Evolutionary conservation across 2,329 filamentous ascomycete genomes (phyloP).

Genomic region (Sporothrix globosa): DNA sequence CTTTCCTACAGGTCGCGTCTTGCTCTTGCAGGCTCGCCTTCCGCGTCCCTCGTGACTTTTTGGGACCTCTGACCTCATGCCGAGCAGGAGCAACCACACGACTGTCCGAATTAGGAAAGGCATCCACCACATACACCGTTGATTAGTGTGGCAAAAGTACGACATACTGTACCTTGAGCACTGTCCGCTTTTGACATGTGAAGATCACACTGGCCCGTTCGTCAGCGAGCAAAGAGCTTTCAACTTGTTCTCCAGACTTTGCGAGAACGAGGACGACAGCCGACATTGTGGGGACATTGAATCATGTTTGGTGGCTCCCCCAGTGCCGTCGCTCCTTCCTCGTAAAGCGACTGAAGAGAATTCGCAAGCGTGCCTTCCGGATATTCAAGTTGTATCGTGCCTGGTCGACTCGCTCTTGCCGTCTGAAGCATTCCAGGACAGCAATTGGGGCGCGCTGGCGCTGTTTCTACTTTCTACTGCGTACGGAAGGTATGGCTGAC

Average conservation of each 20-base stretch:
- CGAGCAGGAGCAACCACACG: not conserved
- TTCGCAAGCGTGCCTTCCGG: not conserved
- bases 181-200: slow-evolving; percentile 28
- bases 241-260: slow-evolving; percentile 12
- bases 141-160: not conserved
- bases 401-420: not conserved
- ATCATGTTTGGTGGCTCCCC: not conserved
- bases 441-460: not conserved
- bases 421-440: not conserved
- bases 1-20: slow-evolving; percentile 11
- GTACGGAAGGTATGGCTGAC: slow-evolving; percentile 6
- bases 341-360: not conserved
- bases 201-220: slow-evolving; percentile 1
- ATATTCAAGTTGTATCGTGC: no score
- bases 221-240: no score
- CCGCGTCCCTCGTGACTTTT: slow-evolving; percentile 9
- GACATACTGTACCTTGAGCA: slow-evolving; percentile 5
- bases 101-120: slow-evolving; percentile 24
- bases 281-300: slow-evolving; percentile 12
- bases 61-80: slow-evolving; percentile 25
- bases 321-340: not conserved
- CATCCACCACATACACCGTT: slow-evolving; percentile 1
- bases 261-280: slow-evolving; percentile 1
- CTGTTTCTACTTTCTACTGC: not conserved
- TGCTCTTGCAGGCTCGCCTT: not conserved